Base-by-base conservation (phyloP, 2,329 filamentous ascomycete genomes). In the Ceratocystis diversiconidia region DNA sequence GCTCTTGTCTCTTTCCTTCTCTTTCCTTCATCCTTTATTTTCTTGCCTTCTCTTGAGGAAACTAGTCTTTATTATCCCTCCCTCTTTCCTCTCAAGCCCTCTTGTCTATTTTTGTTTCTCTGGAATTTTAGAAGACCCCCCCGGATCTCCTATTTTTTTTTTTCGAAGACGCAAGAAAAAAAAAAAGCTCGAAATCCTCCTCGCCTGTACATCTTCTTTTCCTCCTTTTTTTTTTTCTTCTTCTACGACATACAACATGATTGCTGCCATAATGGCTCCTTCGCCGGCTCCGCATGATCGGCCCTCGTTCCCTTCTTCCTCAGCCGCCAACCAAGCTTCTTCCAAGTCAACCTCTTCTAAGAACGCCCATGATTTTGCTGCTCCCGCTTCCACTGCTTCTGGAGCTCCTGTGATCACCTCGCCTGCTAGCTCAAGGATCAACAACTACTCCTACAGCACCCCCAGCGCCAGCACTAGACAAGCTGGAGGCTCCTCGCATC, bases 261-360 rank as follows among this genome's bases (percentile, higher is more conserved):
- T 83, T 78, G 79, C 84, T 74, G 83, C 82, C 75, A 81, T 86
- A 73, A 86, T 86, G 84, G 84, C 82, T 73, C 83, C 84, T 70
- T 86, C 84, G 73, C 84, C 84, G 72, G 84, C 83, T 76, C 84
- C 83, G 70, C 83, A 86, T 74, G 84, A 86, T 74, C 79, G 83
- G 73, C 77, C 82, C 67, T 78, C 79, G n/a, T 83, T 81, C 70
- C 75, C 66, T 62, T 62, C 79, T 72, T 78, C 66, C 43, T 60
- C 59, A 43, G 52, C 62, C 46, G 32, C 48, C 2, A 60, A 59
- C 52, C 43, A 52, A 25, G 25, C 22, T 22, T 64, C 63, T 22
- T 64, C 63, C 7, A 64, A 64, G 28, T 22, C 65, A 17, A 32
- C 30, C 64, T 60, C 65, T 17, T 70, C 78, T 79, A 69, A 77